Evolutionary conservation across 176 grass and related monocot genomes (phyloP).

Genomic region (Lolium multiflorum): DNA sequence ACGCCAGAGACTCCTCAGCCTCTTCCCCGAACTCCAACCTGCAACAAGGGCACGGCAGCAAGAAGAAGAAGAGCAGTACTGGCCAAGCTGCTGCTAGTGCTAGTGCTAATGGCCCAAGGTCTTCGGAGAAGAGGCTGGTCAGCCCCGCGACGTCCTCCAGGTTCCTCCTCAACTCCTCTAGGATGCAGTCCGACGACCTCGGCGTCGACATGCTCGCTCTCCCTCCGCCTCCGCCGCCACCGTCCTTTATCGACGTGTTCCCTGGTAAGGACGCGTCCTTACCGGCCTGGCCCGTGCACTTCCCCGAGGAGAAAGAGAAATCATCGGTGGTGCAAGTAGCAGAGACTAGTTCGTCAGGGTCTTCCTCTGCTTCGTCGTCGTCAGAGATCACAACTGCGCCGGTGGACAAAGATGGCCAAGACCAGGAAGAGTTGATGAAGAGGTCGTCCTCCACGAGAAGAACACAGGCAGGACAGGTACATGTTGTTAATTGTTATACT

Average conservation of each 20-base stretch:
- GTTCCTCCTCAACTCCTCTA: slow-evolving; percentile 83
- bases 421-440: not conserved
- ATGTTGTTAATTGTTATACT: no score
- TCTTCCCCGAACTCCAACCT: not conserved
- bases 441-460: not conserved
- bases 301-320: not conserved
- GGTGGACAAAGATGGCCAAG: not conserved
- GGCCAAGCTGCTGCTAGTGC: not conserved
- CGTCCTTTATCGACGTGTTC: slow-evolving; percentile 53
- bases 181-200: slow-evolving; percentile 52
- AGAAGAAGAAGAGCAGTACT: not conserved
- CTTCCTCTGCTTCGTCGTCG: not conserved
- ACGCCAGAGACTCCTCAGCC: not conserved
- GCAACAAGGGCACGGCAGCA: not conserved
- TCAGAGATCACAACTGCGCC: slow-evolving; percentile 5
- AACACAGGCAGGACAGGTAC: not conserved
- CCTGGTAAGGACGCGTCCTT: not conserved
- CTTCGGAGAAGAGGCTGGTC: slow-evolving; percentile 14
- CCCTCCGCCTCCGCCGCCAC: not conserved
- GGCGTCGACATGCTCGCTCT: not conserved
- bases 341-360: not conserved
- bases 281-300: not conserved
- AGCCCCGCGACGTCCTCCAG: slow-evolving; percentile 71
- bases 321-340: not conserved
- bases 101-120: not conserved